Base-by-base conservation (phyloP, 352 stramenopile genomes). In the Pythium insidiosum region DNA sequence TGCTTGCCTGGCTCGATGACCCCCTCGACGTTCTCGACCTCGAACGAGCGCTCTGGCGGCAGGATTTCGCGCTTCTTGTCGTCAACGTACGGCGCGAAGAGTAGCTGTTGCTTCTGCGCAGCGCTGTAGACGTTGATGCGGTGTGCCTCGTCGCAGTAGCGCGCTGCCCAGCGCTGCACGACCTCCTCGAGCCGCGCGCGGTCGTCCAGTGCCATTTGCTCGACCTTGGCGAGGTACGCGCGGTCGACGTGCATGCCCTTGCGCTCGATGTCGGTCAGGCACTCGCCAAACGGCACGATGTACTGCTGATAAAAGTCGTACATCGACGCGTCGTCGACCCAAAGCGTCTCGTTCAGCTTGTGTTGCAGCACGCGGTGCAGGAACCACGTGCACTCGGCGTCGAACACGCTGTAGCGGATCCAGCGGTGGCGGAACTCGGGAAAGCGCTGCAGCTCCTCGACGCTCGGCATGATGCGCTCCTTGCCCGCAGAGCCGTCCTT, bases 231-330 rank as follows among this genome's bases (percentile, higher is more conserved):
- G 2, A 99, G 76, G 63, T 98, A 98, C 22, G 82, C 71, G 10
- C 74, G 30, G 61, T 94, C 72, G 37, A 97, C 82, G 45, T 92
- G 68, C 64, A 97, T 95, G 13, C 90, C 90, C 34, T 91, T 89
- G 43, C 92, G 71, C 70, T 99, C 97, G 59, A 99, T 98, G 62
- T 99, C 95, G 5, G 96, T 99, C 4, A 99, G 74, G 21, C 98
- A 90, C 53, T 98, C 83, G 20, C 94, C 97, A 62, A 99, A 99
- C n/a, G 90, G 84, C 19, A 97, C 69, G 63, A 98, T 95, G 63
- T 99, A 98, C 40, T 87, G 53, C 31, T 80, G 49, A 67, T 99
- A 99, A 49, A 99, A 98, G 50, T 99, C 91, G 50, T 95, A 97
- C 79, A 98, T 92, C 7, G 74, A 88, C 10, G 68, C 68, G 16